Evolutionary conservation across 2,329 filamentous ascomycete genomes (phyloP), one percentile per base, ranked within the genome.

Genomic region (Nigrograna mackinnonii): DNA sequence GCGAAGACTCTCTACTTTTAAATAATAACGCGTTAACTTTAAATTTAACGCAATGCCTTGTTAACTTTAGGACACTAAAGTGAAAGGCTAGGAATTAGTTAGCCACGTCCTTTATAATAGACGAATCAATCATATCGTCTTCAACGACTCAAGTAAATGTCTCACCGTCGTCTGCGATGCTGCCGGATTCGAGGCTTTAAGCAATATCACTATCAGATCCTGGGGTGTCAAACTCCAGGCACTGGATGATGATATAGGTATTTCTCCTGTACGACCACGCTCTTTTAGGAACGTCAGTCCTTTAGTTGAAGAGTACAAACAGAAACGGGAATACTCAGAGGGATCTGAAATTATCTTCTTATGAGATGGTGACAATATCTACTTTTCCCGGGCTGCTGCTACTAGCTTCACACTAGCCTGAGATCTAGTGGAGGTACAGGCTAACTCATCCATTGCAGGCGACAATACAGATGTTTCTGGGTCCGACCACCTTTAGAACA

Each of bases 391-490:
- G 41, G 20, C 4, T 11, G 37, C 2, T 12, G 20, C 6, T 22
- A 26, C 19, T 36, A 14, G 30, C n/a, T 18, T 68, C 5, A 49
- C 22, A 6, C 55, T 58, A 28, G 35, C 22, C 4, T 60, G 52
- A 49, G 43, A 45, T 16, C 34, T 49, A 4, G 39, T 57, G 0
- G 52, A 64, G 38, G 47, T 65, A 13, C 62, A 66, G 40, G 64
- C 66, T 22, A 57, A 57, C 22, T 65, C 62, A 1, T 65, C 63
- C 5, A 55, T 41, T 19, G n/a, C n/a, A n/a, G n/a, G n/a, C n/a
- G 52, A 54, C 6, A 42, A 17, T 13, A 40, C 33, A 16, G 35
- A n/a, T n/a, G n/a, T n/a, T n/a, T n/a, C n/a, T n/a, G n/a, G n/a
- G n/a, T n/a, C n/a, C n/a, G n/a, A n/a, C n/a, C n/a, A n/a, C n/a